Evolutionary conservation across 192 early-diverging fungal species (phyloP).

Genomic region (Coemansia sp.): DNA sequence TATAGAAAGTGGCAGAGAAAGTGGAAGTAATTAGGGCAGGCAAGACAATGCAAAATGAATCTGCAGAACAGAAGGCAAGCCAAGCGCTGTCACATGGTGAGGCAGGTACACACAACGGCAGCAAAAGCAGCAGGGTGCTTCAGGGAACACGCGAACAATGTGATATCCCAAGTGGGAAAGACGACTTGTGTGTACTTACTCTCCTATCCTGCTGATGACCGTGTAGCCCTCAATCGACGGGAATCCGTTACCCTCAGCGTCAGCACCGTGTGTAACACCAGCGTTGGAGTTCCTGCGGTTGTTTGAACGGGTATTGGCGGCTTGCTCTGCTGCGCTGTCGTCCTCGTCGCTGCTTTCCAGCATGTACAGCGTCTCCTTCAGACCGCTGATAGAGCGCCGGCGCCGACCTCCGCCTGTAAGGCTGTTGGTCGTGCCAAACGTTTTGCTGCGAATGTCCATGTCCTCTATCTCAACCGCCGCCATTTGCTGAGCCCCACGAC

Average conservation of each 20-base stretch:
- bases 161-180: background rate
- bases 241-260: constrained; percentile 35
- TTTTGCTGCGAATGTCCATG: constrained; percentile 22
- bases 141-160: background rate
- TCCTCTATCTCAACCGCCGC: constrained; percentile 19
- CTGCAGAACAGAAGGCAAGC: background rate
- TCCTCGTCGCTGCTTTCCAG: constrained; percentile 44
- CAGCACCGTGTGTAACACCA: constrained; percentile 25
- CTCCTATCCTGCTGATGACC: constrained; percentile 43
- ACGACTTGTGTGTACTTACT: constrained; percentile 26
- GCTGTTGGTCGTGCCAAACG: constrained; percentile 21
- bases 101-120: background rate
- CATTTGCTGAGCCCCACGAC: background rate
- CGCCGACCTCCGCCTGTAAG: constrained; percentile 17
- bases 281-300: constrained; percentile 45
- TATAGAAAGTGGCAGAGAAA: background rate
- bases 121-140: background rate
- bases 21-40: background rate
- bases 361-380: constrained; percentile 30
- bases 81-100: background rate
- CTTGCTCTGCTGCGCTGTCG: constrained; percentile 5
- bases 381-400: constrained; percentile 43
- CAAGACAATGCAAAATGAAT: background rate
- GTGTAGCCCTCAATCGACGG: constrained; percentile 54
- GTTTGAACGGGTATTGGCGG: constrained; percentile 2